phyloP scores from a whole-genome alignment of 495 filamentous ascomycete genomes.

The Neurospora sp. region DNA sequence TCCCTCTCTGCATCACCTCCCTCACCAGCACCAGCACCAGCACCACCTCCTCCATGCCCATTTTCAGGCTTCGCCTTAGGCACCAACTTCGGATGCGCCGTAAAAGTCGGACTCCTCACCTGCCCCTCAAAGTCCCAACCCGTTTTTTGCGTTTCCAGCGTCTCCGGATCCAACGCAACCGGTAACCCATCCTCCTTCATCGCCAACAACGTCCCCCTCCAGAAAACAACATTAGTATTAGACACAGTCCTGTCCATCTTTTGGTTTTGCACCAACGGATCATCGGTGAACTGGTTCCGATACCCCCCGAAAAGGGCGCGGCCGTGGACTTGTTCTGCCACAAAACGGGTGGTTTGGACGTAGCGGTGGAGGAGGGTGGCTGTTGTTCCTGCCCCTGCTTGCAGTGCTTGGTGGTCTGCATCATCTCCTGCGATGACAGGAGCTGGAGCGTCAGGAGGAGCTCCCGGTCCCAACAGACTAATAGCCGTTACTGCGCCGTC shows the following conservation, averaged over 20 bases:
- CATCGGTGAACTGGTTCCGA: constrained; percentile 46
- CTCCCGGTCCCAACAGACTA: constrained; percentile 18
- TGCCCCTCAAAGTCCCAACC: constrained; percentile 51
- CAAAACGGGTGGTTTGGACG: constrained; percentile 42
- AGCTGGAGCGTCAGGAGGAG: too few species aligned
- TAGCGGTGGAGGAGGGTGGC: constrained; percentile 13
- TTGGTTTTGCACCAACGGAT: constrained; percentile 28
- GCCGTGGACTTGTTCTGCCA: constrained; percentile 28
- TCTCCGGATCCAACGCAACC: constrained; percentile 45
- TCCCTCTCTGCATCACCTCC: not conserved
- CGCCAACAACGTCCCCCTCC: constrained; percentile 40
- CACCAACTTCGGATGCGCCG: constrained; percentile 53
- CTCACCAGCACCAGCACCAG: too few species aligned
- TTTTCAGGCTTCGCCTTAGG: constrained; percentile 17
- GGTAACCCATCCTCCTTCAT: constrained; percentile 47
- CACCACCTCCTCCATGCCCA: too few species aligned
- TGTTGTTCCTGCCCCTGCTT: not conserved
- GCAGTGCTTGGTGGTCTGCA: too few species aligned
- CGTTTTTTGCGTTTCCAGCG: constrained; percentile 37
- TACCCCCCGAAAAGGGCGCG: constrained; percentile 40
- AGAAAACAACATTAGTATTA: constrained; percentile 48
- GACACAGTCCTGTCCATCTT: constrained; percentile 35
- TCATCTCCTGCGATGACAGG: too few species aligned
- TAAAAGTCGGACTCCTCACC: constrained; percentile 42
- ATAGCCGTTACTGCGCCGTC: constrained; percentile 43